phyloP scores from a whole-genome alignment of 176 grass and related monocot species.

The Tuctoria greenei region DNA sequence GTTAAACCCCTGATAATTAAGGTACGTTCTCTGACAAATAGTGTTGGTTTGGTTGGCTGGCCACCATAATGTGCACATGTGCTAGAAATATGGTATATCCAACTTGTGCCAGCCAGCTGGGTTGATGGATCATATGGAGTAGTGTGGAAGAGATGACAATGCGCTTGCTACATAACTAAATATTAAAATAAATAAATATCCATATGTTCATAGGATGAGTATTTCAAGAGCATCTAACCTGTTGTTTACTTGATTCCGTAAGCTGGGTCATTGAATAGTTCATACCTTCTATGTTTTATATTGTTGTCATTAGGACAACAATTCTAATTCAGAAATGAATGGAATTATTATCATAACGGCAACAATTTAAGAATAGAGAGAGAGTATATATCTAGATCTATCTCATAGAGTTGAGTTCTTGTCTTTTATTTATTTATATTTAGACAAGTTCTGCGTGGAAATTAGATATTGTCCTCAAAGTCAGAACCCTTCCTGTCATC shows the following conservation, averaged over 20 bases:
- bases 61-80: slow-evolving; percentile 11
- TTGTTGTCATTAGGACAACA: too few relatives aligned
- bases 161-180: neutral
- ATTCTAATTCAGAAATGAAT: too few relatives aligned
- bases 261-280: neutral
- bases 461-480: neutral
- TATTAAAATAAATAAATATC: neutral
- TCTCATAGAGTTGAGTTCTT: neutral
- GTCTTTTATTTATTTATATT: neutral
- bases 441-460: neutral
- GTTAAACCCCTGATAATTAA: neutral
- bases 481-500: neutral
- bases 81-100: neutral
- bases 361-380: too few relatives aligned
- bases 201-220: neutral
- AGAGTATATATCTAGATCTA: neutral
- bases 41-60: neutral
- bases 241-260: slow-evolving; percentile 13
- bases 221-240: neutral
- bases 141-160: slow-evolving; percentile 2
- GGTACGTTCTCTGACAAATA: neutral
- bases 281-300: too few relatives aligned
- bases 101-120: neutral
- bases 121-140: neutral
- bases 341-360: too few relatives aligned